Percentiles rank a stretch among this genome's conserved stretches.
These are phyloP conservation scores for Pseudisothecium myosuroides DNA, from an alignment of 225 moss, liverwort and hornwort species.

Conservation along the genomic window DNA sequence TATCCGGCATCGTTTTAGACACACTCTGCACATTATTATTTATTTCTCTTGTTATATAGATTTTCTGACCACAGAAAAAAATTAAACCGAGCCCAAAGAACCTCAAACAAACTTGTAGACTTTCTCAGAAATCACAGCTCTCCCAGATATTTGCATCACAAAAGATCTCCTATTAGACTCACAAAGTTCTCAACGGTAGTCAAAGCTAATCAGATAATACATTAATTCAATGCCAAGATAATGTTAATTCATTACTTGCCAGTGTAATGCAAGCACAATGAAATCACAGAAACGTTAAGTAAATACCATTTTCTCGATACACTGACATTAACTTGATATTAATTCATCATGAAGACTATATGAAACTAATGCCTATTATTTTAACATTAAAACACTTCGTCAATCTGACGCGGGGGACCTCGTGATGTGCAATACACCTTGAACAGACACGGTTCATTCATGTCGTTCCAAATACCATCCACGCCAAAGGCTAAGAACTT, in stretches of 20 bases:
- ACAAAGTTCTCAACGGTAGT: background rate
- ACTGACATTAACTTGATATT: background rate
- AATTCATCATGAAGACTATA: background rate
- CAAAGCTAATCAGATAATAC: background rate
- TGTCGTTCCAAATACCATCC: constrained; percentile 99
- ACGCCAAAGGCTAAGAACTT: constrained; percentile 45
- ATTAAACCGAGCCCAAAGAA: background rate
- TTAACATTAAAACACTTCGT: background rate
- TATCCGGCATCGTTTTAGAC: constrained; percentile 81
- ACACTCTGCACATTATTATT: constrained; percentile 45
- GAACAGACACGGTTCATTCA: constrained; percentile 94
- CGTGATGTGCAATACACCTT: constrained; percentile 30
- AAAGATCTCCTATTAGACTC: background rate
- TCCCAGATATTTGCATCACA: background rate
- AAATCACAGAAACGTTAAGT: background rate
- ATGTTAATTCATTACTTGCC: background rate
- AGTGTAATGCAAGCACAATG: background rate
- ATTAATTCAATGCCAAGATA: background rate
- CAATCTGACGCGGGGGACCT: background rate
- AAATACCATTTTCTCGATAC: background rate
- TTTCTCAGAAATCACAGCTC: background rate
- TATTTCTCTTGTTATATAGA: background rate
- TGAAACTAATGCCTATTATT: background rate
- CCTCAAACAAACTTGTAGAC: background rate
- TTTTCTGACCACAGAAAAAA: background rate